Evolutionary conservation across 148 eudicot species (phyloP), one percentile per base, ranked within the genome.

Genomic region (Rhododendron mucronatum): DNA sequence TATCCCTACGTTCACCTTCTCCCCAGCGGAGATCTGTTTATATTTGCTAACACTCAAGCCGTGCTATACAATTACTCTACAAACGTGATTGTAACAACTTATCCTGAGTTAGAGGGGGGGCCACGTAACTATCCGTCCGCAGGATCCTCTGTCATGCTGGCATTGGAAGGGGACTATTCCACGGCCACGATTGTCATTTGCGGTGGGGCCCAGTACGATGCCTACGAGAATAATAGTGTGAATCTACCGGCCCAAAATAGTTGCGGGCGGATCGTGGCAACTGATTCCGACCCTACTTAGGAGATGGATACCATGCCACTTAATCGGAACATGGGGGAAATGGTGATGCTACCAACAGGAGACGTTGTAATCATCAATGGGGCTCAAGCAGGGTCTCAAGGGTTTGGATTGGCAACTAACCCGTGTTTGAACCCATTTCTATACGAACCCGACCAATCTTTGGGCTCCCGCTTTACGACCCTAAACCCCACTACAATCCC

Each of bases 81-180:
- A 0, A 93, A 93, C 73, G 3, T 3, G 1, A 80, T 94, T 1
- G 45, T 91, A 0, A 86, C 77, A 33, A 74, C 88, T 57, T 92
- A 91, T 82, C 97, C 99, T 2, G 67, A 85, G 5, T 84, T 96
- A 73, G 90, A 91, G 28, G 99, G 99, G 3, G 99, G 99, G 0
- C 97, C 99, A 0, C 86, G 99, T 30, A 96, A 96, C 51, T 96
- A 96, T 86, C 99, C 99, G 8, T 93, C 98, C 0, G 99, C 94
- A 0, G 98, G 99, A 35, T 96, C 99, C 1, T 96, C 99, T 3
- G 97, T 14, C 16, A 95, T 96, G 99, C 89, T 96, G 30, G 91
- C 99, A 8, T 82, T 96, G 44, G 88, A 84, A 35, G 96, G 94
- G 0, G 95, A 94, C 67, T 93, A 83, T 84, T 91, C 95, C 11